A percentile compares a stretch with the other conserved stretches of the same genome.
phyloP scores from a whole-genome alignment of 2,329 filamentous ascomycete genomes.

The Xylaria digitata region DNA sequence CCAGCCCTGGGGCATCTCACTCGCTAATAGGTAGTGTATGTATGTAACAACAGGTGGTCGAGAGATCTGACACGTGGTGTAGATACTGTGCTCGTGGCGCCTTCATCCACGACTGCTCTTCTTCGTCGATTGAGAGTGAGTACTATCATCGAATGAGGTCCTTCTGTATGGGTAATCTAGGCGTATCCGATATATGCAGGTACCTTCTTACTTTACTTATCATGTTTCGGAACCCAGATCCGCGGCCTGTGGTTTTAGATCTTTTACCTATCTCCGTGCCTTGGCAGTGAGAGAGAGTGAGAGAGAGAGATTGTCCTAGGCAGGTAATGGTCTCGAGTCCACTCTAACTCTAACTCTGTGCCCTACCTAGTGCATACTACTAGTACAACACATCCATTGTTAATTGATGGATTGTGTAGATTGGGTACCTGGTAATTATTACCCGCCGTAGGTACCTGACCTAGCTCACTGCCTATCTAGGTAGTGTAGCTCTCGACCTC shows the following conservation, averaged over 20 bases:
- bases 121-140: neutral
- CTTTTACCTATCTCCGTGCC: neutral
- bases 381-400: too few species aligned
- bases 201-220: neutral
- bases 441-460: too few species aligned
- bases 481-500: conserved; percentile 2
- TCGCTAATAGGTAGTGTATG: neutral
- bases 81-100: neutral
- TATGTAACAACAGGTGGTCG: neutral
- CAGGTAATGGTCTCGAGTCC: too few species aligned
- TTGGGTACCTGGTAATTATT: too few species aligned
- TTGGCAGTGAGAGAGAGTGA: too few species aligned
- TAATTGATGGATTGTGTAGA: too few species aligned
- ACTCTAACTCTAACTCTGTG: too few species aligned
- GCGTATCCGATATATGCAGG: neutral
- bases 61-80: neutral
- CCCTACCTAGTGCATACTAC: too few species aligned
- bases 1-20: conserved; percentile 18
- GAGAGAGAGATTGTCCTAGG: too few species aligned
- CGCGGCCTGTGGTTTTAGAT: too few species aligned
- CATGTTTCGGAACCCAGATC: neutral
- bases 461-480: neutral
- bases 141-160: too few species aligned
- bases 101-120: neutral
- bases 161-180: neutral